These are phyloP conservation scores for Diaporthe eres DNA, from an alignment of 2,329 filamentous ascomycete species.

Conservation along the genomic window DNA sequence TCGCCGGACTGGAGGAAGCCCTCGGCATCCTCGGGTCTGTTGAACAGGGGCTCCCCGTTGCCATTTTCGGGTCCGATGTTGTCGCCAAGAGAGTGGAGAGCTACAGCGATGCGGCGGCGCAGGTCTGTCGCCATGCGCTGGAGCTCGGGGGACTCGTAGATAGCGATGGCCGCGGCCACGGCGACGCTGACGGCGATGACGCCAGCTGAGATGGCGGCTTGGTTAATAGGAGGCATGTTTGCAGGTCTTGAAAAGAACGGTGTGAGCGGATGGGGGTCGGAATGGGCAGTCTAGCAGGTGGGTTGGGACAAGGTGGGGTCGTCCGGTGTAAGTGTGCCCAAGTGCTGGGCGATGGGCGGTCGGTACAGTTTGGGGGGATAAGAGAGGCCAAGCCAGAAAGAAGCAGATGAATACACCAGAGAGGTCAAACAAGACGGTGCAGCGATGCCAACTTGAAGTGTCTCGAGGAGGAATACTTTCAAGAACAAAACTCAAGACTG, in stretches of 20 bases:
- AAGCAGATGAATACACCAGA: background rate
- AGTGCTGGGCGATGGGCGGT: background rate
- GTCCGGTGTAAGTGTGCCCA: constrained; percentile 38
- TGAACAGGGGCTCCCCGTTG: constrained; percentile 69
- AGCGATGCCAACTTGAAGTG: background rate
- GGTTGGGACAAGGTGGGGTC: constrained; percentile 29
- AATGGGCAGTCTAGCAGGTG: constrained; percentile 13
- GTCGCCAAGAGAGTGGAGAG: constrained; percentile 72
- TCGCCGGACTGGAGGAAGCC: constrained; percentile 70
- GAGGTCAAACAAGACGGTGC: background rate
- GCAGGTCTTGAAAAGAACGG: constrained; percentile 1
- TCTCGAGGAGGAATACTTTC: constrained; percentile 2
- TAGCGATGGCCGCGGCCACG: constrained; percentile 69
- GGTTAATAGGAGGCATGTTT: constrained; percentile 70
- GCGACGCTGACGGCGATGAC: constrained; percentile 70
- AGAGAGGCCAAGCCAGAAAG: background rate
- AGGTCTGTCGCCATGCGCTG: constrained; percentile 73
- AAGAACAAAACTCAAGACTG: background rate
- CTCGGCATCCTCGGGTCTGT: constrained; percentile 76
- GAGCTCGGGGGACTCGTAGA: constrained; percentile 76
- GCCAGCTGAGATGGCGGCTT: constrained; percentile 69
- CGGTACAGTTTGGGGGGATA: background rate
- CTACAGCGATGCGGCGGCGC: constrained; percentile 72
- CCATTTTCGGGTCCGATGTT: constrained; percentile 61
- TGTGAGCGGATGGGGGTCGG: constrained; percentile 28